phyloP scores from a whole-genome alignment of 1,139 yeast genomes.

The Taphrina pruni region DNA sequence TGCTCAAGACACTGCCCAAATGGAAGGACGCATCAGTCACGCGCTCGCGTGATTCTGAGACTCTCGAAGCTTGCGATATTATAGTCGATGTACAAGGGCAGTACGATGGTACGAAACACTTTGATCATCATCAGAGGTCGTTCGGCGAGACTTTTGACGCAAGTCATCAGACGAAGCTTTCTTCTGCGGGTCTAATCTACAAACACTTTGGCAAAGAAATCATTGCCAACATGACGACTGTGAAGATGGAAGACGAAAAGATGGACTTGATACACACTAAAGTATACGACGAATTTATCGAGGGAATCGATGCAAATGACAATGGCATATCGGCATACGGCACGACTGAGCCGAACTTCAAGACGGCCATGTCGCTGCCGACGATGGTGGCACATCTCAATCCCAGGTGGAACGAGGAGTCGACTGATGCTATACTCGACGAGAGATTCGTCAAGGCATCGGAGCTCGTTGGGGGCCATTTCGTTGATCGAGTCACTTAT shows the following conservation, averaged over 20 bases:
- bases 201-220: conserved; percentile 84
- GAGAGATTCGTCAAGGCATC: conserved; percentile 72
- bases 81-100: conserved; percentile 96
- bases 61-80: conserved; percentile 86
- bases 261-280: conserved; percentile 71
- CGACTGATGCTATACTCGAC: conserved; percentile 66
- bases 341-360: conserved; percentile 50
- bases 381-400: conserved; percentile 76
- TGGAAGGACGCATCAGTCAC: conserved; percentile 69
- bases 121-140: conserved; percentile 94
- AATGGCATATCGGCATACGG: conserved; percentile 83
- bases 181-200: conserved; percentile 92
- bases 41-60: conserved; percentile 80
- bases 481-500: conserved; percentile 68
- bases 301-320: conserved; percentile 93
- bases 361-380: conserved; percentile 62
- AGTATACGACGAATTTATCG: conserved; percentile 82
- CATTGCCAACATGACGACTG: conserved; percentile 57
- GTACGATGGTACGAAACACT: conserved; percentile 83
- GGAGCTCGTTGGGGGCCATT: conserved; percentile 80
- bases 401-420: conserved; percentile 76
- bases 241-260: conserved; percentile 51
- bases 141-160: conserved; percentile 65
- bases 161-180: conserved; percentile 70
- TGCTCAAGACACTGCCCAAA: conserved; percentile 75